Base-by-base conservation (phyloP, 2,329 filamentous ascomycete species). In the Pezicula rhizophila region DNA sequence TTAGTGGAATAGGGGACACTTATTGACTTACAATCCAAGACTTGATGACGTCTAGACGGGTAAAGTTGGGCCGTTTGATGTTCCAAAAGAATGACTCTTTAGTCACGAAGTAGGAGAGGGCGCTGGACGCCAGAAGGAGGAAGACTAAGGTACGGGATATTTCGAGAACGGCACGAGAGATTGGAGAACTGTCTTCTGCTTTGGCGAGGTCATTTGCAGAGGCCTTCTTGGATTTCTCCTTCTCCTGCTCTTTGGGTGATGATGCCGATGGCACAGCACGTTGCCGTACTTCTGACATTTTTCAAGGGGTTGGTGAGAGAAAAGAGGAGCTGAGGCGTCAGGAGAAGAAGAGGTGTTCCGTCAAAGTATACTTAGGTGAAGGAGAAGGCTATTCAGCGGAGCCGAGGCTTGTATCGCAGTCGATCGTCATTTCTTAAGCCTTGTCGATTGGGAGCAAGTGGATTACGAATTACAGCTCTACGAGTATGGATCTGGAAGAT, bases 41-140 rank as follows among this genome's bases (percentile, higher is more conserved):
- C 47, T 56, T 58, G 5, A 60, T 52, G 11, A 51, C 48, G 20
- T 59, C 57, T 11, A 48, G 15, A 2, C 50, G 45, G 14, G 53
- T 57, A 55, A 58, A 64, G 17, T 50, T 45, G 8, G 63, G 61
- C 28, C 60, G 53, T 38, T 57, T 49, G 3, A 59, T 35, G 7
- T 56, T 56, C 61, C 60, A 64, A 11, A 56, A 34, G 15, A 58
- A 57, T 38, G 53, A 59, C n/a, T 65, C 54, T 28, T 57, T 46
- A 10, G 62, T 65, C 8, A 65, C 51, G 44, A 65, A 60, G 52
- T 64, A 65, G 23, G 52, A 57, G 5, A 62, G 31, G 5, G 58
- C 55, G 31, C 55, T 51, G 17, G 53, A 55, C 2, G 53, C 53
- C 5, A 65, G 45, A 1, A 60, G 5, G 1, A 65, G 4, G 25